phyloP scores from a whole-genome alignment of 495 filamentous ascomycete species.

The Immersiella caudata region DNA sequence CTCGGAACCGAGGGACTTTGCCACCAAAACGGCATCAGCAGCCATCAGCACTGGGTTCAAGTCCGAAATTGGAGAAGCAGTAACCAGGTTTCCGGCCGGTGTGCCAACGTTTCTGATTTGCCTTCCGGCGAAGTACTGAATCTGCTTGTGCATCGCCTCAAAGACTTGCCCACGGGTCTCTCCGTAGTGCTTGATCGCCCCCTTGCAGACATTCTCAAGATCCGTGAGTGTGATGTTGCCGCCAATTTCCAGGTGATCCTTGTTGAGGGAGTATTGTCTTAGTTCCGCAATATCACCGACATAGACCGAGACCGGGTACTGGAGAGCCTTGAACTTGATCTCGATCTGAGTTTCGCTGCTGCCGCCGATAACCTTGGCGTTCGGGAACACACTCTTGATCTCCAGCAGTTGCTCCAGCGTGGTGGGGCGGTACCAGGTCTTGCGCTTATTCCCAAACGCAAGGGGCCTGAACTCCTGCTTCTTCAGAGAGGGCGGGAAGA shows the following conservation, averaged over 20 bases:
- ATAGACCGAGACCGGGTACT: slow-evolving; percentile 87
- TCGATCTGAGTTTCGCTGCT: slow-evolving; percentile 98
- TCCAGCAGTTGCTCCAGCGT: slow-evolving; percentile 85
- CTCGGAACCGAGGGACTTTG: slow-evolving; percentile 70
- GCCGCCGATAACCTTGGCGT: slow-evolving; percentile 91
- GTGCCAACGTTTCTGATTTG: slow-evolving; percentile 98
- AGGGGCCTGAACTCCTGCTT: slow-evolving; percentile 82
- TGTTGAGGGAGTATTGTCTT: slow-evolving; percentile 73
- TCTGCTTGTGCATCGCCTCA: slow-evolving; percentile 73
- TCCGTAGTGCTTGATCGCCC: slow-evolving; percentile 84
- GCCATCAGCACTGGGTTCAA: slow-evolving; percentile 94
- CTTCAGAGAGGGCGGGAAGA: slow-evolving; percentile 83
- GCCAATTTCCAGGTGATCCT: slow-evolving; percentile 82
- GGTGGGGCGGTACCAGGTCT: slow-evolving; percentile 90
- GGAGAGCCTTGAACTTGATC: slow-evolving; percentile 95
- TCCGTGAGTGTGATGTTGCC: slow-evolving; percentile 92
- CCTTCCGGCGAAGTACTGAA: slow-evolving; percentile 89
- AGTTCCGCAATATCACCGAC: slow-evolving; percentile 92
- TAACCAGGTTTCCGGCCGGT: slow-evolving; percentile 92
- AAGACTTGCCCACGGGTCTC: slow-evolving; percentile 69
- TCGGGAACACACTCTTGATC: slow-evolving; percentile 83
- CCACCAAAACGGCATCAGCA: slow-evolving; percentile 75
- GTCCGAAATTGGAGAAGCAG: slow-evolving; percentile 94
- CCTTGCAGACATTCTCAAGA: slow-evolving; percentile 68
- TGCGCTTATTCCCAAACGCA: slow-evolving; percentile 90